Evolutionary conservation across 345 rosid genomes (phyloP), one percentile per base, ranked within the genome.

Genomic region (Hibiscus trionum): DNA sequence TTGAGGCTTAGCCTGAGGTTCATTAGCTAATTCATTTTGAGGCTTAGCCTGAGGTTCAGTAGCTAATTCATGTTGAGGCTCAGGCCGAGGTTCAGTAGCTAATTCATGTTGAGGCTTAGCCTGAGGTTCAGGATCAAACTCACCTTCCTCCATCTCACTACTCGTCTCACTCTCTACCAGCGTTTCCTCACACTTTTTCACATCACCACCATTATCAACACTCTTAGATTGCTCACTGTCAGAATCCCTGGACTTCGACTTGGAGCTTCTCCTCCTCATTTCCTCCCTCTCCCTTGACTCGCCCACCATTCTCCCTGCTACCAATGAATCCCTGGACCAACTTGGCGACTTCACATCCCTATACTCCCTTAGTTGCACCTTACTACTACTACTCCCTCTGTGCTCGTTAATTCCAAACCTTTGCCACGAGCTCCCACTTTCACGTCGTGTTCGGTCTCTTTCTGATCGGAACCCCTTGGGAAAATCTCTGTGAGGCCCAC

Each of bases 141-240:
- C 97, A 27, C 99, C 99, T 89, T 95, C 97, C 83, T 95, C 99
- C 97, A 95, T 95, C 81, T 95, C 99, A 77, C 99, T 91, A 44
- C 85, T 84, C 68, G 86, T 78, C 47, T 88, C 84, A 75, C 83
- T 79, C 82, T 77, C 82, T 63, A 73, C 79, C 42, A 52, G 81
- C 50, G 75, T 74, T 59, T 82, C 84, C 64, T 79, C 80, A 55
- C 71, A 79, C 79, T 60, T 81, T 71, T 82, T 86, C 50, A 62
- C 73, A 35, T 77, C 75, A 76, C 83, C 71, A 70, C 84, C 66
- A 80, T 82, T 62, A 53, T 79, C 83, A 61, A 83, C 80, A 74
- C 88, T 87, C 79, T 82, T 86, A 77, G 86, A 80, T 42, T 77
- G 88, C 81, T 88, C 97, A 67, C 97, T 90, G 73, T 87, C 94